Evolutionary conservation across 225 moss, liverwort and hornwort genomes (phyloP).

Genomic region (Neckera pumila): DNA sequence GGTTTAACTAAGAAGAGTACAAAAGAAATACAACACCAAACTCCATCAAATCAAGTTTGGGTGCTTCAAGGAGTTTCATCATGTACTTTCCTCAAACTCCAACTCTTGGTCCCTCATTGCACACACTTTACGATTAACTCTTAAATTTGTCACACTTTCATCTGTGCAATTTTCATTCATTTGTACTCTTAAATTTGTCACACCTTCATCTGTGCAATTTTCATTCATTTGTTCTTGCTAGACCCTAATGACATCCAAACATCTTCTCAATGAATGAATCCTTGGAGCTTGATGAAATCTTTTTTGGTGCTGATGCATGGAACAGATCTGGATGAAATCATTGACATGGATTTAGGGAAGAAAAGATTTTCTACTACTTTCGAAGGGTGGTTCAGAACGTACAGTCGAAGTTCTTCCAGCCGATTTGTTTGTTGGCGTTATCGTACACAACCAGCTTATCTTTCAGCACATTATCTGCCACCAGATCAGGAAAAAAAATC

Average conservation of each 20-base stretch:
- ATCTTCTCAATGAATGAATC: no score
- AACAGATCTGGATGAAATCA: background rate
- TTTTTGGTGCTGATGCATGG: background rate
- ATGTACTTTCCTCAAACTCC: no score
- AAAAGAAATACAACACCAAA: no score
- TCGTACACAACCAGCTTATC: slow-evolving; percentile 88
- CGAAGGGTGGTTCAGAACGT: slow-evolving; percentile 3
- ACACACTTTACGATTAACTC: no score
- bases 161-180: background rate
- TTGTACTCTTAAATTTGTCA: background rate
- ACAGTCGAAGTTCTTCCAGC: slow-evolving; percentile 82
- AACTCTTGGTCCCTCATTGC: no score
- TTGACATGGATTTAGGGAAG: background rate
- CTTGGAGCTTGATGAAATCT: background rate
- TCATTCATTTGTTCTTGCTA: background rate
- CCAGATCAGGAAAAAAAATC: background rate
- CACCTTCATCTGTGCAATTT: background rate
- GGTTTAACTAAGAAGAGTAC: no score
- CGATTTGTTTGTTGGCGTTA: slow-evolving; percentile 35
- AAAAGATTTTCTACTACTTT: background rate
- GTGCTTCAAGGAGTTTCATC: no score
- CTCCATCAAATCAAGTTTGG: no score
- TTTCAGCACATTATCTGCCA: slow-evolving; percentile 77
- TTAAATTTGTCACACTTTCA: background rate
- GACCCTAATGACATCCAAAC: background rate